A percentile compares a stretch with the other conserved stretches of the same genome.
phyloP scores from a whole-genome alignment of 768 basidiomycete genomes.

The Tephrocybe sp. region DNA sequence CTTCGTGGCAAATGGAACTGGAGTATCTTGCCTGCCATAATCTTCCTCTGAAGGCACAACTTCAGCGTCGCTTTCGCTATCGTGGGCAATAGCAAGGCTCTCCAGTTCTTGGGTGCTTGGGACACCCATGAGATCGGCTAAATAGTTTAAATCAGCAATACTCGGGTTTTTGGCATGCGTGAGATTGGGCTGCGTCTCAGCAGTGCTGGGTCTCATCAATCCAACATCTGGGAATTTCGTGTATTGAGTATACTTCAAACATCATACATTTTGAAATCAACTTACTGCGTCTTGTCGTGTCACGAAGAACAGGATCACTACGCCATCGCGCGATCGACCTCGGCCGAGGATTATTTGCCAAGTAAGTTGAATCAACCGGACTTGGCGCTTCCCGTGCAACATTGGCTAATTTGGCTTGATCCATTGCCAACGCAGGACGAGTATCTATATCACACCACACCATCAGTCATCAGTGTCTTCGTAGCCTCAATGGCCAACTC shows the following conservation, averaged over 20 bases:
- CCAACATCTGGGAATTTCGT: too few relatives aligned
- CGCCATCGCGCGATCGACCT: constrained; percentile 6
- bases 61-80: neutral
- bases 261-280: too few relatives aligned
- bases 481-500: constrained; percentile 16
- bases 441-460: neutral
- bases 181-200: neutral
- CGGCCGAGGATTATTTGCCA: too few relatives aligned
- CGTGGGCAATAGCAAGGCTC: neutral
- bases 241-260: too few relatives aligned
- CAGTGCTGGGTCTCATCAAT: neutral
- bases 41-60: neutral
- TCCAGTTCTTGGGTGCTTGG: constrained; percentile 8
- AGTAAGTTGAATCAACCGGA: too few relatives aligned
- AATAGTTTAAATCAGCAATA: constrained; percentile 7
- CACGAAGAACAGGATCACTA: constrained; percentile 4
- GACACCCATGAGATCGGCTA: constrained; percentile 12
- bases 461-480: too few relatives aligned
- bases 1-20: neutral
- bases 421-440: neutral
- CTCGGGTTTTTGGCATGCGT: neutral
- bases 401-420: neutral
- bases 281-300: neutral
- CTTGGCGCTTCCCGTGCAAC: too few relatives aligned
- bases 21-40: neutral